These are phyloP conservation scores for Scedosporium minutisporum DNA, from an alignment of 2,329 filamentous ascomycete species.

Conservation along the genomic window DNA sequence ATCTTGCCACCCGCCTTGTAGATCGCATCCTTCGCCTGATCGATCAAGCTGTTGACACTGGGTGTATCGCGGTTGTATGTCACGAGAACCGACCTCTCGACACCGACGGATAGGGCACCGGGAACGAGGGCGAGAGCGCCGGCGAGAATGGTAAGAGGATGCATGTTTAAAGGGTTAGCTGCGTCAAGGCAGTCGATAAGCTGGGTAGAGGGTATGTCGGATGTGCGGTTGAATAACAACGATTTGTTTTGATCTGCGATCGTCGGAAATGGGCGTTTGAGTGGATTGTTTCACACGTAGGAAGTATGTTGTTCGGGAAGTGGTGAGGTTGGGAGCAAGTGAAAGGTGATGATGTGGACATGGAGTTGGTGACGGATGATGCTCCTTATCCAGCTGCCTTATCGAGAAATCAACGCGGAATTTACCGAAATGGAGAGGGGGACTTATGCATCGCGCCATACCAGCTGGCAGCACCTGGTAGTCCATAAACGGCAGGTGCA, in stretches of 20 bases:
- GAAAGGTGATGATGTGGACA: background rate
- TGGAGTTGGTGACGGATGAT: background rate
- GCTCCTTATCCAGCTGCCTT: too few species aligned
- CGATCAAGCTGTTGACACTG: conserved; percentile 53
- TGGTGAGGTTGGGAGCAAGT: background rate
- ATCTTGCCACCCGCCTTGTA: conserved; percentile 62
- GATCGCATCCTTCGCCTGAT: conserved; percentile 63
- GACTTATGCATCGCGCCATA: too few species aligned
- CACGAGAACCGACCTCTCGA: conserved; percentile 66
- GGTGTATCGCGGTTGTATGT: conserved; percentile 64
- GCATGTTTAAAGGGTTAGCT: conserved; percentile 44
- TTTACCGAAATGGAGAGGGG: too few species aligned
- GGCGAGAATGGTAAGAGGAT: conserved; percentile 42
- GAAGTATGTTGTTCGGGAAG: background rate
- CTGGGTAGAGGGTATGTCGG: background rate
- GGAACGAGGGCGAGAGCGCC: conserved; percentile 49
- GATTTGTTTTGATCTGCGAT: background rate
- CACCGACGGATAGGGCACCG: conserved; percentile 51
- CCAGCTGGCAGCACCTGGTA: too few species aligned
- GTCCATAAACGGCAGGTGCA: too few species aligned
- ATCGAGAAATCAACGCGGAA: too few species aligned
- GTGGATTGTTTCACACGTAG: too few species aligned
- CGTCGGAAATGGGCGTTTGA: too few species aligned
- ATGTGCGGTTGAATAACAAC: background rate
- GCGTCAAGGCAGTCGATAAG: background rate